Evolutionary conservation across 345 rosid species (phyloP), one percentile per base, ranked within the genome.

Genomic region (Dipteronia dyeriana): DNA sequence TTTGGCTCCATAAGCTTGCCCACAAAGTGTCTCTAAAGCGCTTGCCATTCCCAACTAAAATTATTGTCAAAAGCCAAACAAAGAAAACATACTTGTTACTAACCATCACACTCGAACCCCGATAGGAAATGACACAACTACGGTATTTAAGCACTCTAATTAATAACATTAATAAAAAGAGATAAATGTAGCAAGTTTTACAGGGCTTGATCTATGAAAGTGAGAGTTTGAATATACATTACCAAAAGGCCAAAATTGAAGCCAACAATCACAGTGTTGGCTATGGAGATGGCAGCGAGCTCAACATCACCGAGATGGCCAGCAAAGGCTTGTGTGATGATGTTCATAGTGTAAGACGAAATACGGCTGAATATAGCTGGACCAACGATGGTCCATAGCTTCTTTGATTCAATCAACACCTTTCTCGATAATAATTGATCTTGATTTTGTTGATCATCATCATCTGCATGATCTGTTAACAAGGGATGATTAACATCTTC

Each of bases 1-100:
- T 64, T 87, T 89, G 0, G 94, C 97, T n/a, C 97, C 94, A 78
- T 86, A 91, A 31, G 94, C 94, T 84, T 91, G 97, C 14, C 97
- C 97, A 49, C 97, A 90, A 4, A 91, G 77, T 26, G 97, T 91
- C 76, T 91, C 97, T 43, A 91, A 78, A 25, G 97, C 91, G 70
- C 97, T 91, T 57, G 97, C 97, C 97, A 90, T 91, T 16, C 97
- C 94, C 38, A 90, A 83, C 97, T 91, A 31, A 31, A 29, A 29
- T 29, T 29, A 29, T 29, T 31, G 5, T 4, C 5, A 31, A 10
- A 9, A 7, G 8, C n/a, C 9, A 65, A 31, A 66, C n/a, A 16
- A 54, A 31, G 34, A 31, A 5, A 34, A 34, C 38, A 0, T 34
- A 34, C 6, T 4, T 34, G 38, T 34, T 34, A 34, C 0, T 5